phyloP scores from a whole-genome alignment of 495 filamentous ascomycete genomes.

The Corynascus novoguineensis region DNA sequence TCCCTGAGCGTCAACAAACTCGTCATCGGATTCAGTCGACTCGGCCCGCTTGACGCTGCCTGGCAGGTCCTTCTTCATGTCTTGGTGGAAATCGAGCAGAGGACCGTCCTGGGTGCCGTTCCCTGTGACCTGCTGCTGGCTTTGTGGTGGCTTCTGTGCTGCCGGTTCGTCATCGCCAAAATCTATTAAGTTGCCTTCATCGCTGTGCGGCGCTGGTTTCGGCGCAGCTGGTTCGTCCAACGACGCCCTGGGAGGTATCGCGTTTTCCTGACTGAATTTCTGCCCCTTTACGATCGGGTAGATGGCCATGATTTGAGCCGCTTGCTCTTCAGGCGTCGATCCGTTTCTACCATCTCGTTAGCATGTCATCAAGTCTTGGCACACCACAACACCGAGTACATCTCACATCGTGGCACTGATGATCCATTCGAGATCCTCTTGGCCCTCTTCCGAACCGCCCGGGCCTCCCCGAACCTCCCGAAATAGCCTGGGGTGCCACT shows the following conservation, averaged over 20 bases:
- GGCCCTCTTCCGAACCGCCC: slow-evolving; percentile 71
- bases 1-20: slow-evolving; percentile 32
- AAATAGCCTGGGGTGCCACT: slow-evolving; percentile 89
- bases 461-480: slow-evolving; percentile 65
- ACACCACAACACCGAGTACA: background rate
- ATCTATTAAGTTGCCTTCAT: slow-evolving; percentile 40
- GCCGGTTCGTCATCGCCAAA: slow-evolving; percentile 35
- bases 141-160: background rate
- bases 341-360: slow-evolving; percentile 47
- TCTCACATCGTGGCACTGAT: slow-evolving; percentile 82
- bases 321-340: slow-evolving; percentile 63
- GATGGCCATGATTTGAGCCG: slow-evolving; percentile 79
- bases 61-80: slow-evolving; percentile 44
- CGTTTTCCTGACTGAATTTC: slow-evolving; percentile 36
- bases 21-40: slow-evolving; percentile 29
- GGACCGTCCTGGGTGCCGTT: slow-evolving; percentile 25
- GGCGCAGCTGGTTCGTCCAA: slow-evolving; percentile 8
- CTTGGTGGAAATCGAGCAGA: slow-evolving; percentile 47
- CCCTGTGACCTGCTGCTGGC: background rate
- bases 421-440: slow-evolving; percentile 88
- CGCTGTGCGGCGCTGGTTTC: slow-evolving; percentile 5
- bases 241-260: slow-evolving; percentile 33
- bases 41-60: slow-evolving; percentile 18
- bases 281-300: slow-evolving; percentile 81
- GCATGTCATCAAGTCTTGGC: slow-evolving; percentile 12